A percentile compares a stretch with the other conserved stretches of the same genome.
Conservation (phyloP, 176 grass and related monocot species). For the Triticum dicoccoides region DNA sequence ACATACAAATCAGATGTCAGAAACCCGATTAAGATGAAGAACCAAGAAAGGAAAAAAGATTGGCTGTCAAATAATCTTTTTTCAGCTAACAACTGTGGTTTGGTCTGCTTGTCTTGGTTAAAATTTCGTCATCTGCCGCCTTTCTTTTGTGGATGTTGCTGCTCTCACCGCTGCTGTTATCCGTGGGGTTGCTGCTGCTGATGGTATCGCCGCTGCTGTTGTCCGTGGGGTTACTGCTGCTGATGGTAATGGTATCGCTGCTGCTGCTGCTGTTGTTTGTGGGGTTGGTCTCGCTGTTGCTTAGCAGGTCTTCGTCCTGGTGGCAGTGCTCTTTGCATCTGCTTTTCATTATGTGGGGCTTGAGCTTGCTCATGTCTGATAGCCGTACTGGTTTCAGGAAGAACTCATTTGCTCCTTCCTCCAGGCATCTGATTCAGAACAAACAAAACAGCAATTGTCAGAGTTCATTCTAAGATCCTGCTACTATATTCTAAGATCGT, state of each 20-base stretch:
- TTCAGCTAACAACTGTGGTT: slow-evolving; percentile 46
- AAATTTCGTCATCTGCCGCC: slow-evolving; percentile 46
- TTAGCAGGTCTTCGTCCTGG: slow-evolving; percentile 40
- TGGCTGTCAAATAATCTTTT: slow-evolving; percentile 10
- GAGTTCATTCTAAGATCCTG: background rate
- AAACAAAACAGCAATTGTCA: slow-evolving; percentile 4
- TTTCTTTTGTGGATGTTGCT: slow-evolving; percentile 64
- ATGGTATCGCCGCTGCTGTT: background rate
- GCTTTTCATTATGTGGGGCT: slow-evolving; percentile 81
- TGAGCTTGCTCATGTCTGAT: slow-evolving; percentile 88
- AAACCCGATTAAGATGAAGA: slow-evolving; percentile 7
- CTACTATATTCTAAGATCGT: background rate
- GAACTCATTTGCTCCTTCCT: slow-evolving; percentile 94
- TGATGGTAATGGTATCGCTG: background rate
- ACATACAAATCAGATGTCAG: slow-evolving; percentile 36
- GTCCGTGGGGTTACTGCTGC: slow-evolving; percentile 20
- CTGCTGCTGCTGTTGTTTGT: background rate
- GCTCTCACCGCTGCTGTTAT: slow-evolving; percentile 23
- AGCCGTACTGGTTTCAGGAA: slow-evolving; percentile 90
- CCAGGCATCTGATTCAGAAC: slow-evolving; percentile 72
- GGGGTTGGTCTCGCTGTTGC: slow-evolving; percentile 32
- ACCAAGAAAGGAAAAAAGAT: background rate
- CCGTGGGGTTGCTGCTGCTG: background rate
- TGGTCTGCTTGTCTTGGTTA: slow-evolving; percentile 49
- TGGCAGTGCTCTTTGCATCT: slow-evolving; percentile 56